Evolutionary conservation across 2,329 filamentous ascomycete genomes (phyloP).

Genomic region (Paecilomyces sp.): DNA sequence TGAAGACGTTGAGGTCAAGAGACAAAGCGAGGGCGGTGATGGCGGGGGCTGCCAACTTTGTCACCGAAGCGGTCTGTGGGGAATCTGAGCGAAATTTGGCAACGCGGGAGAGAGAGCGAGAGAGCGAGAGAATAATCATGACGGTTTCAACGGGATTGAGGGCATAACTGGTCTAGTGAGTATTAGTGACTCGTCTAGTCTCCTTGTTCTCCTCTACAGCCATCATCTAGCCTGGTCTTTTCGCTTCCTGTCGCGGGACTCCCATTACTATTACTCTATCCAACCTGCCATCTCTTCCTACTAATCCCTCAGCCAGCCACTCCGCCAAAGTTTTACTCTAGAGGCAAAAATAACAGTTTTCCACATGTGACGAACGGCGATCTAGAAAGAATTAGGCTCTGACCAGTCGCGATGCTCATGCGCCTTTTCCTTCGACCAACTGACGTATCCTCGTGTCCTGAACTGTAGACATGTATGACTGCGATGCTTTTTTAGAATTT

Average conservation of each 20-base stretch:
- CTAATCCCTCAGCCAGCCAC: not conserved
- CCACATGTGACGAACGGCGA: not conserved
- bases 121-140: not conserved
- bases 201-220: too few relatives aligned
- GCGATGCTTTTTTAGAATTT: too few relatives aligned
- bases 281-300: too few relatives aligned
- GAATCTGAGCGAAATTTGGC: not conserved
- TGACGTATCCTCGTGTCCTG: not conserved
- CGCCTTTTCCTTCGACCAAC: not conserved
- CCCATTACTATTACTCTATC: too few relatives aligned
- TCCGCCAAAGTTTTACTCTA: not conserved
- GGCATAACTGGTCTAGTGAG: too few relatives aligned
- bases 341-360: not conserved
- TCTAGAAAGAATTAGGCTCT: not conserved
- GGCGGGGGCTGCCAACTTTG: not conserved
- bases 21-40: not conserved
- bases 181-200: too few relatives aligned
- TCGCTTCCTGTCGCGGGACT: too few relatives aligned
- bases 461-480: too few relatives aligned
- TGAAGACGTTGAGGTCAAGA: conserved; percentile 1
- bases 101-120: not conserved
- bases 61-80: not conserved
- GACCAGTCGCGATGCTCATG: not conserved
- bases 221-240: too few relatives aligned
- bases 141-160: too few relatives aligned